A percentile compares a stretch with the other conserved stretches of the same genome.
Evolutionary conservation across 129 eudicot species (phyloP).

Genomic region (Centaurea solstitialis): DNA sequence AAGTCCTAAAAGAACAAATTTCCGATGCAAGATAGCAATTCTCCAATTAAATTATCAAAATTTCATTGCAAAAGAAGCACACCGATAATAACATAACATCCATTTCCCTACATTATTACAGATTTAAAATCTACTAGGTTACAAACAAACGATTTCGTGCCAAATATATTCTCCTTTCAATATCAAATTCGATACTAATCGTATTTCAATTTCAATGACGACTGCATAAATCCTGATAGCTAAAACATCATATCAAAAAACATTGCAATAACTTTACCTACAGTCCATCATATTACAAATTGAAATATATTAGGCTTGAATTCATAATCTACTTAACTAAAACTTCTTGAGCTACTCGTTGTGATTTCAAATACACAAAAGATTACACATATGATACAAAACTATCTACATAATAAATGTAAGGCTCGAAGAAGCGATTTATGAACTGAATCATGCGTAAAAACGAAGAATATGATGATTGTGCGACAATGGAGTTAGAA

Average conservation of each 20-base stretch:
- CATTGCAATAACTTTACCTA: not conserved
- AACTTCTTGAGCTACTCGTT: not conserved
- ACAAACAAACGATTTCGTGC: not conserved
- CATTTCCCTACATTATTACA: not conserved
- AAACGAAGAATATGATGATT: not conserved
- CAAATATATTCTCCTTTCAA: not conserved
- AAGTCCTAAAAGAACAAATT: not conserved
- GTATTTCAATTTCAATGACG: not conserved
- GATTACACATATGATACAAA: not conserved
- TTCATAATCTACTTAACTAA: not conserved
- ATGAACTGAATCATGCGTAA: not conserved
- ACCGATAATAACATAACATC: not conserved
- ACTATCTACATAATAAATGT: not conserved
- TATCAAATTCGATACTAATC: not conserved
- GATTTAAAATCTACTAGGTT: not conserved
- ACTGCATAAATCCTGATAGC: not conserved
- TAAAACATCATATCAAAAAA: not conserved
- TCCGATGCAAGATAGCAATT: not conserved
- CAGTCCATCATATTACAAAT: not conserved
- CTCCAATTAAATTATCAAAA: not conserved
- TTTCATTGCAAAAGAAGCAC: not conserved
- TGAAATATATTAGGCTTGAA: not conserved
- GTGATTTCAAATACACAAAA: not conserved
- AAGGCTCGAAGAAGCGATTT: not conserved
- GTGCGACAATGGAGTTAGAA: not conserved